Percentiles rank a stretch among this genome's conserved stretches.
phyloP scores from a whole-genome alignment of 129 eudicot species.

The Mikania micrantha region DNA sequence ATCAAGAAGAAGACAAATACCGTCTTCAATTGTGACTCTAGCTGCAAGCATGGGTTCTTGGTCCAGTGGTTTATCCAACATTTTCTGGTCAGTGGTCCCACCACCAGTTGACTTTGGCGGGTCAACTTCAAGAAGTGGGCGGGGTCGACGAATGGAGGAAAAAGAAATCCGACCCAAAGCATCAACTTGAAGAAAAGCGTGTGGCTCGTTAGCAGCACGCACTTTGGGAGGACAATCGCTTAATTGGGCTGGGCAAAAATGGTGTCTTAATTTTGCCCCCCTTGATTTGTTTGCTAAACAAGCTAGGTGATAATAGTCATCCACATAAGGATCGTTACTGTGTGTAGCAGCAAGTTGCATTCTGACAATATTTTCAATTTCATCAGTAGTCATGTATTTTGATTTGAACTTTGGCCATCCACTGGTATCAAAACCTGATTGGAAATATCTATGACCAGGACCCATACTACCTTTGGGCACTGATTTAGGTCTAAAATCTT shows the following conservation, averaged over 20 bases:
- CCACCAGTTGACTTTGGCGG: conserved; percentile 40
- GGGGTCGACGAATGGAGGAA: conserved; percentile 93
- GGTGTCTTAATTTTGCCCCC: conserved; percentile 70
- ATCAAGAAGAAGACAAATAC: conserved; percentile 77
- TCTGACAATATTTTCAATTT: conserved; percentile 76
- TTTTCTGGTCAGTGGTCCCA: conserved; percentile 47
- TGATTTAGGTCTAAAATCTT: conserved; percentile 50
- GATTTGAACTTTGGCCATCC: conserved; percentile 84
- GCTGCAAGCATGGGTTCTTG: conserved; percentile 99
- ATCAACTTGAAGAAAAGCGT: conserved; percentile 85
- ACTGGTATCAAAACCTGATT: conserved; percentile 49
- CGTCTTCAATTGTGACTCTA: conserved; percentile 86
- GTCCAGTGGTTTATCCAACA: conserved; percentile 70
- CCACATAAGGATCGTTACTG: conserved; percentile 86
- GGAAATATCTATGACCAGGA: conserved; percentile 31
- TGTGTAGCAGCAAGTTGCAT: conserved; percentile 94
- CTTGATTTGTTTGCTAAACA: conserved; percentile 54
- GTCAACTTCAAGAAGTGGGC: conserved; percentile 93
- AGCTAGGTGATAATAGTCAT: conserved; percentile 94
- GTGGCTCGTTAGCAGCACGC: conserved; percentile 71
- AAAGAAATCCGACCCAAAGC: conserved; percentile 91
- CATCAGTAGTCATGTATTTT: conserved; percentile 80
- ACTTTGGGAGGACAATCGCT: conserved; percentile 56
- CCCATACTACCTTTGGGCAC: conserved; percentile 46
- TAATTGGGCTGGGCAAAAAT: conserved; percentile 73